phyloP scores from a whole-genome alignment of 306 rosid species.

The Vachellia pachyceras region DNA sequence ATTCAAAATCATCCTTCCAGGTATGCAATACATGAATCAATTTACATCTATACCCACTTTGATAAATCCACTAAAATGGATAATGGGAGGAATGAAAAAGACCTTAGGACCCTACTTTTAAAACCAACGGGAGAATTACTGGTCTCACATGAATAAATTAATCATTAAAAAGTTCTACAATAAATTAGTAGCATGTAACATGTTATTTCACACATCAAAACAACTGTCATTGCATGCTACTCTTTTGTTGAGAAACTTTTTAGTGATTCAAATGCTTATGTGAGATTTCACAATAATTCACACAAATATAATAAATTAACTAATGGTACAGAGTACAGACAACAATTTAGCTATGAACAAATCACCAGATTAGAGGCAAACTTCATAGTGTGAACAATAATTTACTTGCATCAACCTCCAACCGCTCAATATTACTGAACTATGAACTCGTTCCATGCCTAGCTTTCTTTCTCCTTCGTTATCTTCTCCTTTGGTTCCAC shows the following conservation, averaged over 20 bases:
- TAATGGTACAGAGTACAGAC: constrained; percentile 41
- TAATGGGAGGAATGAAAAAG: not conserved
- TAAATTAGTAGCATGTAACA: too few species aligned
- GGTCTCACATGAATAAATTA: too few species aligned
- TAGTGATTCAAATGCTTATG: too few species aligned
- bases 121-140: not conserved
- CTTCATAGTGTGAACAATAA: constrained; percentile 44
- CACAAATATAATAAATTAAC: not conserved
- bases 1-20: constrained; percentile 31
- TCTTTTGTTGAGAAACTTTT: too few species aligned
- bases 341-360: constrained; percentile 21
- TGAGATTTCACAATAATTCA: too few species aligned
- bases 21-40: constrained; percentile 28
- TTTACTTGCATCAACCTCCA: constrained; percentile 38
- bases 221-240: too few species aligned
- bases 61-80: constrained; percentile 45
- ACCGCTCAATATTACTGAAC: constrained; percentile 38
- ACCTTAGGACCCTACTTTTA: constrained; percentile 12
- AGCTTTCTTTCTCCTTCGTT: constrained; percentile 51
- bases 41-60: constrained; percentile 43
- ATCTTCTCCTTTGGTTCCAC: constrained; percentile 53
- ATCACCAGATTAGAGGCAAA: constrained; percentile 34
- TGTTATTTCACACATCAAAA: too few species aligned
- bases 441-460: constrained; percentile 30
- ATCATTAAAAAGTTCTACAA: too few species aligned